These are phyloP conservation scores for Leccinum variicolor DNA, from an alignment of 768 basidiomycete genomes.

Conservation along the genomic window DNA sequence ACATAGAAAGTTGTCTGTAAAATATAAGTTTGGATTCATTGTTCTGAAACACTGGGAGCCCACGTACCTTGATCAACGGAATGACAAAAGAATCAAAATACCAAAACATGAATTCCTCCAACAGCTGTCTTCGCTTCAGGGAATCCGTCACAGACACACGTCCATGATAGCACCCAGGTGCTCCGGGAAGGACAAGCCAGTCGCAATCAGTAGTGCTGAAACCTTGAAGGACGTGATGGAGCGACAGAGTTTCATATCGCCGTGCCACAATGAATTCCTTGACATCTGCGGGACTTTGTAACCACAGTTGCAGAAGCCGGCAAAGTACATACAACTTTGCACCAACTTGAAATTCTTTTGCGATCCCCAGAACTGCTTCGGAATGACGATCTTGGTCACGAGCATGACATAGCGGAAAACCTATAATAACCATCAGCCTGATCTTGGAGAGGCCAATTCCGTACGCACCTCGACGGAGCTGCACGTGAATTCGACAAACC, in stretches of 20 bases:
- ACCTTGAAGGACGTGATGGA: conserved; percentile 76
- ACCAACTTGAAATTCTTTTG: conserved; percentile 58
- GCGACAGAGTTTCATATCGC: conserved; percentile 75
- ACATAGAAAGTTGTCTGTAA: conserved; percentile 87
- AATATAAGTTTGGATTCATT: not conserved
- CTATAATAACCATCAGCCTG: conserved; percentile 33
- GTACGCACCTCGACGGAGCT: conserved; percentile 54
- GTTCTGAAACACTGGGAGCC: not conserved
- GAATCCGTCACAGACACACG: conserved; percentile 64
- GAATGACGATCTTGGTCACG: conserved; percentile 68
- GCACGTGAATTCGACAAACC: conserved; percentile 77
- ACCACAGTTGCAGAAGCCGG: not conserved
- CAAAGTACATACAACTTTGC: conserved; percentile 45
- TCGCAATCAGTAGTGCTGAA: conserved; percentile 73
- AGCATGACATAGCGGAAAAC: conserved; percentile 65
- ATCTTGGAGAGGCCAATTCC: not conserved
- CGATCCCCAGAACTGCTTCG: conserved; percentile 77
- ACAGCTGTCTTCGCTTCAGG: conserved; percentile 71
- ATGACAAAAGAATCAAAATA: conserved; percentile 85
- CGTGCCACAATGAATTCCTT: conserved; percentile 70
- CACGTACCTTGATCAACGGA: conserved; percentile 69
- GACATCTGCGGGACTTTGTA: conserved; percentile 47
- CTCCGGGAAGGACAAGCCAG: conserved; percentile 62
- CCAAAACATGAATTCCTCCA: conserved; percentile 94
- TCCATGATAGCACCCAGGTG: conserved; percentile 34